Base-by-base conservation (phyloP, 2,329 filamentous ascomycete species). In the Knufia petricola region DNA sequence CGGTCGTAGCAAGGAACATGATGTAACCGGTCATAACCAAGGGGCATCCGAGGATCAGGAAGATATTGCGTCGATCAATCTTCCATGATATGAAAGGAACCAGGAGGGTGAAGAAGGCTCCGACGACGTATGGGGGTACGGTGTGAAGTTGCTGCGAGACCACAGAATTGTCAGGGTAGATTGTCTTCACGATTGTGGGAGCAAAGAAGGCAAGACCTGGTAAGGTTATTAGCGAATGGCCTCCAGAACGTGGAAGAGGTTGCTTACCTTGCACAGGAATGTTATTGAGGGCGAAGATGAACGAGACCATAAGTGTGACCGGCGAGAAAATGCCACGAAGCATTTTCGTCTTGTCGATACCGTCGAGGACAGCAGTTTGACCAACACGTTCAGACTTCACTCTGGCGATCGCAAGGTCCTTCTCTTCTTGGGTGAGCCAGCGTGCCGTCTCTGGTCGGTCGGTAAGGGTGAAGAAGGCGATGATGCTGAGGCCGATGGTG, bases 41-140 rank as follows among this genome's bases (percentile, higher is more conserved):
- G 65, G 66, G 58, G 0, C 79, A 74, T 1, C 70, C 70, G 13
- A 72, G 50, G 41, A 82, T 72, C 58, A 85, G 73, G 62, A 83
- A 78, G 34, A 82, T 68, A 28, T 76, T 70, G 6, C 83, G 73
- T 1, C 65, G 7, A n/a, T 48, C 46, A 19, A 42, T 8, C 85
- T 80, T 49, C 74, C 67, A 10, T 75, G 72, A 74, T 78, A 83
- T 59, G 75, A 78, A 3, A 82, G 61, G 49, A 44, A 84, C 67
- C 0, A 79, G 60, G 0, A 85, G 48, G 0, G 77, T 81, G 63
- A 84, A 84, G 61, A 85, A 78, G 0, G 60, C 81, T 0, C 82
- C 83, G 0, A 85, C 77, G 0, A 81, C 64, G 58, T 86, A 87
- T 0, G 82, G 82, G 0, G 83, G 84, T 0, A 85, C 83, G 0